A percentile compares a stretch with the other conserved stretches of the same genome.
These are phyloP conservation scores for Barbarea vulgaris DNA, from an alignment of 345 rosid species.

Conservation along the genomic window DNA sequence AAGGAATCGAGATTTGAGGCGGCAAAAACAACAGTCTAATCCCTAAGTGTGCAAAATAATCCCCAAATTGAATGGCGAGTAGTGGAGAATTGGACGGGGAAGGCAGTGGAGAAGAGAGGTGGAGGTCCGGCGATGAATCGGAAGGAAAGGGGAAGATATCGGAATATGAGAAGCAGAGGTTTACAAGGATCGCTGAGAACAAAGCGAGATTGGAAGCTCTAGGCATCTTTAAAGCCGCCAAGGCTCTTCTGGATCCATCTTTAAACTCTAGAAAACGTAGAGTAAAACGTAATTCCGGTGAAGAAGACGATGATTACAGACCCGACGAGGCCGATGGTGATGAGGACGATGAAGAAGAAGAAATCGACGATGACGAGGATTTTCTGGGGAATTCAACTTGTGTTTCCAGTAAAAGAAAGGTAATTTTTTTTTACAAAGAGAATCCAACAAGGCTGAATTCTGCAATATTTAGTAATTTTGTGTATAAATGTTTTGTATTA, in stretches of 20 bases:
- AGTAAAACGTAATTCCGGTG: slow-evolving; percentile 52
- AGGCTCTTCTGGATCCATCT: slow-evolving; percentile 49
- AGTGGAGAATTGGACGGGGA: not conserved
- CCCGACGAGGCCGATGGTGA: slow-evolving; percentile 46
- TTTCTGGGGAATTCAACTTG: slow-evolving; percentile 34
- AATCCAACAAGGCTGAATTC: not conserved
- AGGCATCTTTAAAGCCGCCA: slow-evolving; percentile 63
- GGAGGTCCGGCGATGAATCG: slow-evolving; percentile 44
- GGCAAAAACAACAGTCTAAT: slow-evolving; percentile 5
- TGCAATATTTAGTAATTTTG: not conserved
- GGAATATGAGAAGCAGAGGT: slow-evolving; percentile 71
- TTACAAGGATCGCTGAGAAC: slow-evolving; percentile 79
- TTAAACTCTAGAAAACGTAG: slow-evolving; percentile 34
- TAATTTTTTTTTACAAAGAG: not conserved
- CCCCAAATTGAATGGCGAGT: not conserved
- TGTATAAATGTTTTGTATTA: not conserved
- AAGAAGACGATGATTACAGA: slow-evolving; percentile 71
- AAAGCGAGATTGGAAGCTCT: slow-evolving; percentile 78
- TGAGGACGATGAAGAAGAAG: slow-evolving; percentile 29
- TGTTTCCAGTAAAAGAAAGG: slow-evolving; percentile 46
- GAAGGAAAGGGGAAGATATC: slow-evolving; percentile 40
- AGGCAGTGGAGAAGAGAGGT: slow-evolving; percentile 29
- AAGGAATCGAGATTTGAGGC: not conserved
- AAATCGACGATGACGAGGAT: slow-evolving; percentile 36
- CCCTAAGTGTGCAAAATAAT: not conserved